These are phyloP conservation scores for Sclerotinia trifoliorum DNA, from an alignment of 2,329 filamentous ascomycete genomes.

Conservation along the genomic window DNA sequence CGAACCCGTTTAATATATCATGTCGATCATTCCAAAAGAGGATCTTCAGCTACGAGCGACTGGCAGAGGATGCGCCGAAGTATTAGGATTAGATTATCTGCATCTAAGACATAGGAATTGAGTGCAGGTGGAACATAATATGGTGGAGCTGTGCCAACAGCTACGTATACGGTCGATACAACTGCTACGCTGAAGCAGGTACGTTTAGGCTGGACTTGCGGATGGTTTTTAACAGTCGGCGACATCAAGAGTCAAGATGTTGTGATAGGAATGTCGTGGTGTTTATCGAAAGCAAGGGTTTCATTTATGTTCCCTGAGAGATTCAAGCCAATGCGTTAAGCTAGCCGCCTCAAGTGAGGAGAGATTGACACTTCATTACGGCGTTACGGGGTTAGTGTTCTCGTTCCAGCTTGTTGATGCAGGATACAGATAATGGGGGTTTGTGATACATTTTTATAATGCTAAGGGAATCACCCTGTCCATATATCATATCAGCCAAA, in stretches of 20 bases:
- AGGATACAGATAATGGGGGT: not conserved
- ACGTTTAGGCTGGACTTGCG: too few relatives aligned
- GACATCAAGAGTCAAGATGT: not conserved
- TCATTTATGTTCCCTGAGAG: not conserved
- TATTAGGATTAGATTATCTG: not conserved
- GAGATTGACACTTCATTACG: slow-evolving; percentile 6
- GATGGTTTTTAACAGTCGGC: not conserved
- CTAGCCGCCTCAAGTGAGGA: not conserved
- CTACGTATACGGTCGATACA: not conserved
- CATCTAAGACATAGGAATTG: not conserved
- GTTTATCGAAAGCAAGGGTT: not conserved
- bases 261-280: not conserved
- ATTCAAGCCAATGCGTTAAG: not conserved
- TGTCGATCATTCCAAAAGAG: too few relatives aligned
- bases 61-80: not conserved
- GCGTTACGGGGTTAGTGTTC: not conserved
- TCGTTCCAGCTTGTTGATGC: not conserved
- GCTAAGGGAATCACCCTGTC: not conserved
- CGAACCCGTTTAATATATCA: not conserved
- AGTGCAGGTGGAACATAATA: not conserved
- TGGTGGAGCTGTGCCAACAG: not conserved
- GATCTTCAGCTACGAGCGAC: not conserved
- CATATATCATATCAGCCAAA: not conserved
- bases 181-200: not conserved
- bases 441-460: not conserved